Evolutionary conservation across 192 early-diverging fungal genomes (phyloP).

Genomic region (Lunasporangiospora selenospora): DNA sequence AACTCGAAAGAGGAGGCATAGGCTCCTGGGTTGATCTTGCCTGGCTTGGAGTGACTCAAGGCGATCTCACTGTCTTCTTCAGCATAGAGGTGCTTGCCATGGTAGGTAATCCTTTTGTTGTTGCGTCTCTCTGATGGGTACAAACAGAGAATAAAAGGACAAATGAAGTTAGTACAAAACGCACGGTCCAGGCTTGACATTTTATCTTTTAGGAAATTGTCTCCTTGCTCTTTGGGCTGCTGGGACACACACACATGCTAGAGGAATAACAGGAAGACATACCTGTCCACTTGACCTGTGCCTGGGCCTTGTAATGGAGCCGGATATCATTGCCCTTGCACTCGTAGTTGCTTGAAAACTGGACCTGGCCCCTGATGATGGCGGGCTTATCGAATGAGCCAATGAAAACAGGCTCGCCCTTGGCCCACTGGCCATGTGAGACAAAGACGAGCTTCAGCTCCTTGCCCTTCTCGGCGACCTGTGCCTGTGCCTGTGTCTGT

Average conservation of each 20-base stretch:
- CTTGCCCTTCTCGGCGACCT: no score
- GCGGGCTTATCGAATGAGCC: conserved; percentile 1
- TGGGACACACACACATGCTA: no score
- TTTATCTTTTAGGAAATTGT: not conserved
- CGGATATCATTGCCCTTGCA: conserved; percentile 18
- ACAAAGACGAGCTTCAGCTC: no score
- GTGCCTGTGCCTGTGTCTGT: no score
- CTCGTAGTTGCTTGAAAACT: conserved; percentile 20
- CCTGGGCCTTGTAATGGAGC: conserved; percentile 13
- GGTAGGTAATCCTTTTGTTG: not conserved
- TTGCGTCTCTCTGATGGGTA: not conserved
- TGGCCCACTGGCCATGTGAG: not conserved
- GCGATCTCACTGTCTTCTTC: not conserved
- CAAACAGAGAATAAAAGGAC: not conserved
- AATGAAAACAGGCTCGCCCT: conserved; percentile 2
- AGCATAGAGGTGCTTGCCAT: not conserved
- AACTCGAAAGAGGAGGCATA: conserved; percentile 8
- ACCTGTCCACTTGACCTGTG: conserved; percentile 7
- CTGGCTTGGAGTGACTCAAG: not conserved
- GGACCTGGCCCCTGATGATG: conserved; percentile 1
- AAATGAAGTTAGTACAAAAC: not conserved
- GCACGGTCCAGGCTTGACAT: no score
- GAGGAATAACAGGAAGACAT: not conserved
- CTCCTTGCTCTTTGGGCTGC: no score
- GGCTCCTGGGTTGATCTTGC: not conserved